Percentiles rank a stretch among this genome's conserved stretches.
Conservation (phyloP, 116 monocot species). For the Zostera marina region DNA sequence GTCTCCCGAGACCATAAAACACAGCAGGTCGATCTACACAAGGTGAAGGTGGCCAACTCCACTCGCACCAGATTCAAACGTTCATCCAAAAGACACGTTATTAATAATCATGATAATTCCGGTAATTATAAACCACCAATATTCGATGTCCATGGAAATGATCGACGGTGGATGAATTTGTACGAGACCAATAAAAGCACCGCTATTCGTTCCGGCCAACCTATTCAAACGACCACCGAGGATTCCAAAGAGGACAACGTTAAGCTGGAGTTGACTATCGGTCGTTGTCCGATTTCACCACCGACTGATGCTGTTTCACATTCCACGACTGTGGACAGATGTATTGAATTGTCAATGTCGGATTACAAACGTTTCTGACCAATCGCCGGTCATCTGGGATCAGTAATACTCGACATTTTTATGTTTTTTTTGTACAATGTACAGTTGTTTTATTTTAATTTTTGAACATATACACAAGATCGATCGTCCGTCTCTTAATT, state of each 20-base stretch:
- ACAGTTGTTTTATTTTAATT: too few relatives aligned
- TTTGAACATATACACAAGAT: too few relatives aligned
- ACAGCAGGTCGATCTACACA: slow-evolving; percentile 6
- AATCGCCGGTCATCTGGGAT: too few relatives aligned
- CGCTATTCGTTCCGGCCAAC: background rate
- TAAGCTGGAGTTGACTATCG: slow-evolving; percentile 9
- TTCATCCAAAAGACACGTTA: background rate
- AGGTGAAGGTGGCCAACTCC: slow-evolving; percentile 4
- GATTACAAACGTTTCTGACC: too few relatives aligned
- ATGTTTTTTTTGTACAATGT: too few relatives aligned
- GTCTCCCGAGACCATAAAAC: slow-evolving; percentile 17
- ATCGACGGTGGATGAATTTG: background rate
- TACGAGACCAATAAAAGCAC: slow-evolving; percentile 5
- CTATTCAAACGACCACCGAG: background rate
- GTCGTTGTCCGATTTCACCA: background rate
- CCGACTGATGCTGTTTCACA: too few relatives aligned
- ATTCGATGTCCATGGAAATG: background rate
- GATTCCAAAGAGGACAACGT: background rate
- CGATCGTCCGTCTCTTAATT: too few relatives aligned
- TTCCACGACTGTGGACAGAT: too few relatives aligned
- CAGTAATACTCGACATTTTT: too few relatives aligned
- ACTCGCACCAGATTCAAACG: slow-evolving; percentile 10
- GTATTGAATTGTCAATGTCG: too few relatives aligned
- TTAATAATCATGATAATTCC: too few relatives aligned
- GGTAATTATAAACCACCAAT: background rate